These are phyloP conservation scores for Termitomyces sp. DNA, from an alignment of 768 basidiomycete genomes.

Conservation along the genomic window DNA sequence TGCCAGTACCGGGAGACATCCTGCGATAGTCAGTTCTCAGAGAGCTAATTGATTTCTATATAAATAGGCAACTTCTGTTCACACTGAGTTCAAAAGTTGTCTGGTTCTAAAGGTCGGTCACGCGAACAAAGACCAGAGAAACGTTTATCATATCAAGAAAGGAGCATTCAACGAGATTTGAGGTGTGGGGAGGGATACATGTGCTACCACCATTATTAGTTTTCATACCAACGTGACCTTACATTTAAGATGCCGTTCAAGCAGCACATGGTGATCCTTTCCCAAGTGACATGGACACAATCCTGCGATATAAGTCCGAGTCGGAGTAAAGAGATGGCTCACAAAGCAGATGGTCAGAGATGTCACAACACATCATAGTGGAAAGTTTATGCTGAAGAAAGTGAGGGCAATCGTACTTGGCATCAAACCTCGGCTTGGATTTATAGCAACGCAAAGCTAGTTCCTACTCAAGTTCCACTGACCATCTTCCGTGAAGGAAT, in stretches of 20 bases:
- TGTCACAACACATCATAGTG: background rate
- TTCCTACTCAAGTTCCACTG: background rate
- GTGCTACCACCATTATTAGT: background rate
- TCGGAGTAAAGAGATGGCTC: no score
- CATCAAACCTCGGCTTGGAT: background rate
- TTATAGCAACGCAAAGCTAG: background rate
- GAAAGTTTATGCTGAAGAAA: background rate
- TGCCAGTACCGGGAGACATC: no score
- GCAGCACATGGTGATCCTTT: background rate
- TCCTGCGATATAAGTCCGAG: background rate
- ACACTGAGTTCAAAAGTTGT: no score
- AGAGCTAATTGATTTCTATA: no score
- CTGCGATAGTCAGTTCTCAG: no score
- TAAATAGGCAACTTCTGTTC: no score
- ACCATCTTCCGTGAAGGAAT: background rate
- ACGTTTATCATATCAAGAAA: no score
- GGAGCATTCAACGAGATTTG: background rate
- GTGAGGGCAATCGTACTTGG: background rate
- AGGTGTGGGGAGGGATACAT: background rate
- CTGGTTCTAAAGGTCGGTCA: no score
- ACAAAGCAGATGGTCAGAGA: background rate
- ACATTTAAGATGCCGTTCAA: background rate
- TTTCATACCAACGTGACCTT: background rate
- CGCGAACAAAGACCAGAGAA: no score
- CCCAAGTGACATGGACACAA: background rate